Evolutionary conservation across 495 filamentous ascomycete species (phyloP), one percentile per base, ranked within the genome.

Genomic region (Penicillium salamii): DNA sequence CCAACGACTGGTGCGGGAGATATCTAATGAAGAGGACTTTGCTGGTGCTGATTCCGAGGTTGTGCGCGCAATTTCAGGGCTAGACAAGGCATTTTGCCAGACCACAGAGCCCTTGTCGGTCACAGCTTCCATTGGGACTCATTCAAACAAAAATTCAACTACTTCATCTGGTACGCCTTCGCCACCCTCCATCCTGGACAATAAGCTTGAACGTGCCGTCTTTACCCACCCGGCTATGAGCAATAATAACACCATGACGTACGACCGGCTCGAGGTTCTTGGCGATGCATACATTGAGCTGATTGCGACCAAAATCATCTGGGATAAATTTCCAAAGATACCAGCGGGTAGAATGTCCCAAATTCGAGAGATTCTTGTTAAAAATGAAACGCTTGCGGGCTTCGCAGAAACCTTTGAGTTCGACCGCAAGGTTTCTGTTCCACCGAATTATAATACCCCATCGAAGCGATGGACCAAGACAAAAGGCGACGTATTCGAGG

Each of bases 401-500:
- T 93, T 81, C 58, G 74, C 87, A 8, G 54, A 78, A 12, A 61
- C 67, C 3, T 96, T 92, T 63, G 83, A 80, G 2, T 77, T 95
- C 49, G 78, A 87, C 53, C 74, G 75, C 48, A 78, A 72, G 32
- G 78, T 82, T 20, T 70, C 69, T 18, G 71, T 85, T 13, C 79
- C 79, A n/a, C 45, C 54, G 33, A 61, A 68, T 50, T 65, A 68
- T 32, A 57, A 55, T 2, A 63, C 65, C 9, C 58, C 72, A 42
- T 55, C 66, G 7, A 76, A 81, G 38, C 77, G 77, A 50, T 75
- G 77, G 52, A 77, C 71, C 23, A 96, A 96, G 63, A 80, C 85
- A 14, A 69, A 83, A 39, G 91, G 83, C 7, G 91, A 96, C 65
- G 78, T 96, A 7, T 91, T 96, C 59, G 91, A 96, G 66, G 85